These are phyloP conservation scores for Hibiscus mutabilis DNA, from an alignment of 345 rosid species.

Conservation along the genomic window DNA sequence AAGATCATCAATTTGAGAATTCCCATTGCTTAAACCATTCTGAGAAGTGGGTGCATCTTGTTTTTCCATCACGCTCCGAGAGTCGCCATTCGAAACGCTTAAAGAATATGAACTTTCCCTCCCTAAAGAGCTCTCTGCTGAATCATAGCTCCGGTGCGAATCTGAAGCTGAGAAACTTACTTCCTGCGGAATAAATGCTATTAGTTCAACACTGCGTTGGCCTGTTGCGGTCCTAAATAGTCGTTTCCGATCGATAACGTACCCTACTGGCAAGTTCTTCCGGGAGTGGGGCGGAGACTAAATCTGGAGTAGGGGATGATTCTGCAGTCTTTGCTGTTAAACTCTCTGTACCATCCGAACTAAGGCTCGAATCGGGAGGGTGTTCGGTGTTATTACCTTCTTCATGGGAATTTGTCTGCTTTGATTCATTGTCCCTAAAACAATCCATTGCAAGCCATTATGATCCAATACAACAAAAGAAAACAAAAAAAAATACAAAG, in stretches of 20 bases:
- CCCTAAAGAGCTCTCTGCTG: constrained; percentile 19
- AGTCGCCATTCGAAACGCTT: constrained; percentile 10
- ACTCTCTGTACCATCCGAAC: constrained; percentile 26
- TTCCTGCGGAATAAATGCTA: constrained; percentile 17
- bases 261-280: constrained; percentile 27
- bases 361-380: constrained; percentile 20
- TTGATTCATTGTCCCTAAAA: constrained; percentile 33
- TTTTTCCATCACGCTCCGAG: constrained; percentile 4
- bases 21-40: constrained; percentile 14
- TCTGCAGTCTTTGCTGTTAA: not conserved
- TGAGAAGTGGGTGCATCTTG: constrained; percentile 19
- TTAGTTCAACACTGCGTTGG: not conserved
- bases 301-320: constrained; percentile 23
- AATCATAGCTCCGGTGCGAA: constrained; percentile 33
- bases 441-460: not conserved
- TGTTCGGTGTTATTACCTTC: constrained; percentile 16
- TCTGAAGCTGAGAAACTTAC: constrained; percentile 22
- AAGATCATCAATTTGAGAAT: constrained; percentile 10
- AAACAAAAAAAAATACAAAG: not conserved
- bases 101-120: constrained; percentile 13
- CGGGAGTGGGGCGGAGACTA: constrained; percentile 16
- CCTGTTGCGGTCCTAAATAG: too few relatives aligned
- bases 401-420: constrained; percentile 15
- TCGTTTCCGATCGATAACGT: not conserved
- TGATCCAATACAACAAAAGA: not conserved